Percentiles rank a stretch among this genome's conserved stretches.
Evolutionary conservation across 768 basidiomycete genomes (phyloP).

Genomic region (Suillus weaverae): DNA sequence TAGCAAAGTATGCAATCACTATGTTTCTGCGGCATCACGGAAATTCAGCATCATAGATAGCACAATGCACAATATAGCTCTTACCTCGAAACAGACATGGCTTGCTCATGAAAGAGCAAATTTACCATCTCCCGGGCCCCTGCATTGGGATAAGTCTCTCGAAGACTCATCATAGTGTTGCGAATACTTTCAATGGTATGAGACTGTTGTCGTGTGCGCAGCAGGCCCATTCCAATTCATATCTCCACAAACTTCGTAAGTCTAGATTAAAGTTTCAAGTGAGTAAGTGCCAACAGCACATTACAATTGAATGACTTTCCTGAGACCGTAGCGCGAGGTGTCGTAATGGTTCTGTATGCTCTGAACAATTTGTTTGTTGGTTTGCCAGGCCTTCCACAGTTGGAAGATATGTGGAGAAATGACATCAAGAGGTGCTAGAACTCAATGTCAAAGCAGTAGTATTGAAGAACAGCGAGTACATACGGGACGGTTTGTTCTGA

Average conservation of each 20-base stretch:
- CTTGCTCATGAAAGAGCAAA: conserved; percentile 24
- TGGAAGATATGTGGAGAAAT: conserved; percentile 12
- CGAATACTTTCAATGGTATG: conserved; percentile 22
- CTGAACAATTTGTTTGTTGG: conserved; percentile 28
- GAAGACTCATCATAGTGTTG: conserved; percentile 16
- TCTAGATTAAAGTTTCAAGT: neutral
- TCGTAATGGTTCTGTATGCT: conserved; percentile 25
- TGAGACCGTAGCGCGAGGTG: conserved; percentile 20
- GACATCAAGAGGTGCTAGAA: conserved; percentile 1
- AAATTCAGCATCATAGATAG: neutral
- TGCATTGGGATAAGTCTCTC: conserved; percentile 24
- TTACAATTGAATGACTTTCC: conserved; percentile 7
- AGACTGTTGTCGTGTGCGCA: conserved; percentile 9
- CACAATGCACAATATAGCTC: neutral
- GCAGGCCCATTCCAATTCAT: conserved; percentile 18
- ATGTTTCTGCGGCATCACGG: neutral
- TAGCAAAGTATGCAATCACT: neutral
- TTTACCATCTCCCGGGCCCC: conserved; percentile 27
- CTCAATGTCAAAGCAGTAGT: neutral
- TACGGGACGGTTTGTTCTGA: conserved; percentile 7
- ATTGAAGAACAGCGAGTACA: neutral
- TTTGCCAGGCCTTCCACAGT: conserved; percentile 25
- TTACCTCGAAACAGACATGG: conserved; percentile 28
- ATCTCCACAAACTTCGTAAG: neutral
- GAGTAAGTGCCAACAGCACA: no score